Evolutionary conservation across 2,329 filamentous ascomycete species (phyloP).

Genomic region (Colletotrichum salicis): DNA sequence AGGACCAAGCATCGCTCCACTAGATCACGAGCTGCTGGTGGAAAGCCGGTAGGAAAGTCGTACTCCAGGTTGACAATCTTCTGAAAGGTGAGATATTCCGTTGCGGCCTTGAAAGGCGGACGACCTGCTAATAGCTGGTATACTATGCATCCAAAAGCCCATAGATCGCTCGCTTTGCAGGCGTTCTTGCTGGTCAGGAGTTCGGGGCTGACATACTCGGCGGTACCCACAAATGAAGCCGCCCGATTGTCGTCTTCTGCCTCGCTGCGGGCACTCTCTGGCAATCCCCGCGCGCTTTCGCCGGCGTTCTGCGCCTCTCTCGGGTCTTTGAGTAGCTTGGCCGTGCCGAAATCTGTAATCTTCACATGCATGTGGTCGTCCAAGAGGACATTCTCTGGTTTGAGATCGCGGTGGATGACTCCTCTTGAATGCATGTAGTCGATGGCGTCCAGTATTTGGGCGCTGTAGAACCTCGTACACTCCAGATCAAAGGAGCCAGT

Average conservation of each 20-base stretch:
- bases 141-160: conserved; percentile 98
- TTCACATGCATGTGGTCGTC: conserved; percentile 98
- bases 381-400: conserved; percentile 95
- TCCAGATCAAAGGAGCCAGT: conserved; percentile 95
- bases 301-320: conserved; percentile 58
- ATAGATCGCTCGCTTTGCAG: conserved; percentile 96
- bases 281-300: conserved; percentile 49
- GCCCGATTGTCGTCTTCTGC: conserved; percentile 76
- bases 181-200: conserved; percentile 96
- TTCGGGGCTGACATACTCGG: conserved; percentile 97
- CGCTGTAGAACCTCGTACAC: conserved; percentile 92
- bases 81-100: conserved; percentile 97
- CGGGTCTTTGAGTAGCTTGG: conserved; percentile 83
- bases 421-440: conserved; percentile 98
- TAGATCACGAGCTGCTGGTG: conserved; percentile 84
- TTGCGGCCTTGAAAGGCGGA: conserved; percentile 94
- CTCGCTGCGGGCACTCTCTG: conserved; percentile 48
- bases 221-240: conserved; percentile 95
- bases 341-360: conserved; percentile 98
- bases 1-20: conserved; percentile 91
- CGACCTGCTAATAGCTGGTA: conserved; percentile 96
- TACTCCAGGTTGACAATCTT: conserved; percentile 97
- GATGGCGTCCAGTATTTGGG: conserved; percentile 95
- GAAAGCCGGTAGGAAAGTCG: conserved; percentile 90
- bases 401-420: conserved; percentile 95